Base-by-base conservation (phyloP, 1,284 basidiomycete species). In the Inonotus hispidus region DNA sequence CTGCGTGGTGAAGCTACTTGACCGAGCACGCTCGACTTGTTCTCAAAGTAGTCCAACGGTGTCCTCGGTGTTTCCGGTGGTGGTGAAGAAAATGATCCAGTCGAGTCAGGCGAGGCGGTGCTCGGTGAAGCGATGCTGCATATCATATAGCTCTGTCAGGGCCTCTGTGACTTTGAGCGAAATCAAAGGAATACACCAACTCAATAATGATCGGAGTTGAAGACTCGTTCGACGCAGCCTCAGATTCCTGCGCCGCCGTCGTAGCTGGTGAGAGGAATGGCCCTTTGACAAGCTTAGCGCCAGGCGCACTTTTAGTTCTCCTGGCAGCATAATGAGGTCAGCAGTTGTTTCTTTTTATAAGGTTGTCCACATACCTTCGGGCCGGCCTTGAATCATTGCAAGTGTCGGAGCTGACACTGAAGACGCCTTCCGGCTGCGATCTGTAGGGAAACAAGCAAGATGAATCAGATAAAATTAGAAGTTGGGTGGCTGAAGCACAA, bases 271-370 rank as follows among this genome's bases (percentile, higher is more conserved):
- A 62, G 50, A 57, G 59, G 14, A 53, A 21, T 27, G 56, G n/a
- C 39, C 57, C 50, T 21, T 50, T 62, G n/a, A 29, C 47, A 39
- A 59, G 19, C 39, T 62, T 62, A 38, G 58, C 29, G 37, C 57
- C 61, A n/a, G 61, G 61, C 2, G 61, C 57, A 39, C 61, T 62
- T 23, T 59, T 62, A 45, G 61, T 62, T 37, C 61, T 62, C 56
- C 61, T 62, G 39, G 53, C 46, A 19, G 16, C 19, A 10, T 5
- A 29, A 52, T 32, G 14, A 39, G 11, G 23, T 59, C 38, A 62
- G 11, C 25, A 35, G 23, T 23, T 59, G 21, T 2, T n/a, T 10
- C 11, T 4, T 3, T 29, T 39, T n/a, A 53, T 37, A 8, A 21
- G 10, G 35, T 11, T 35, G 38, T 59, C 27, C 38, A 53, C 57